A percentile compares a stretch with the other conserved stretches of the same genome.
phyloP scores from a whole-genome alignment of 2,329 filamentous ascomycete genomes.

The Pseudogymnoascus sp. region DNA sequence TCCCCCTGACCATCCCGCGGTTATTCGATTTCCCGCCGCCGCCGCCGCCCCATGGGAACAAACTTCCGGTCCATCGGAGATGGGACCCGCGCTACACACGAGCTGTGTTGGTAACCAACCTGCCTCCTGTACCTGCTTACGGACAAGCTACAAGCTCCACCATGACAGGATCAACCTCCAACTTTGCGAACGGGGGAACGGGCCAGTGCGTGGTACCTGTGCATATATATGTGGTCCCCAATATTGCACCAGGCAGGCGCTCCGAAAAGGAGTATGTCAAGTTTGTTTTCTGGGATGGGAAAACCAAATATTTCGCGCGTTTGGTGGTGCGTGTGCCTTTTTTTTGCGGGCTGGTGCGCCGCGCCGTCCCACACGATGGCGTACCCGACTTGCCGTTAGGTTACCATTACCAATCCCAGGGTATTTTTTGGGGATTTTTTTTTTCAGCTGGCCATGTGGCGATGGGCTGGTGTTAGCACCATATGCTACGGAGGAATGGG shows the following conservation, averaged over 20 bases:
- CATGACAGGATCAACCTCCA: neutral
- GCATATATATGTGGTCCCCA: neutral
- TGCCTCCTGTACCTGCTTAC: neutral
- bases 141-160: too few species aligned
- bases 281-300: too few species aligned
- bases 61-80: neutral
- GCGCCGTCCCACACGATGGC: conserved; percentile 5
- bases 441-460: neutral
- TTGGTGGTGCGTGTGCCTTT: neutral
- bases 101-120: neutral
- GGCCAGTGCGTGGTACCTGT: conserved; percentile 5
- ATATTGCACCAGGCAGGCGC: neutral
- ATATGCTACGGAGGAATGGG: too few species aligned
- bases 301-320: conserved; percentile 4
- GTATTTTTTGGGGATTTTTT: neutral
- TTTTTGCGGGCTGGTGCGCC: neutral
- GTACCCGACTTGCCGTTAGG: conserved; percentile 5
- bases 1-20: neutral
- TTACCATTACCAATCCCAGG: conserved; percentile 1
- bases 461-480: neutral
- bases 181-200: neutral
- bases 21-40: neutral
- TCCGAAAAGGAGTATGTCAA: neutral
- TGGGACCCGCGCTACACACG: neutral
- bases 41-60: neutral